Conservation (phyloP, 306 rosid genomes). For the Cicer judaicum region DNA sequence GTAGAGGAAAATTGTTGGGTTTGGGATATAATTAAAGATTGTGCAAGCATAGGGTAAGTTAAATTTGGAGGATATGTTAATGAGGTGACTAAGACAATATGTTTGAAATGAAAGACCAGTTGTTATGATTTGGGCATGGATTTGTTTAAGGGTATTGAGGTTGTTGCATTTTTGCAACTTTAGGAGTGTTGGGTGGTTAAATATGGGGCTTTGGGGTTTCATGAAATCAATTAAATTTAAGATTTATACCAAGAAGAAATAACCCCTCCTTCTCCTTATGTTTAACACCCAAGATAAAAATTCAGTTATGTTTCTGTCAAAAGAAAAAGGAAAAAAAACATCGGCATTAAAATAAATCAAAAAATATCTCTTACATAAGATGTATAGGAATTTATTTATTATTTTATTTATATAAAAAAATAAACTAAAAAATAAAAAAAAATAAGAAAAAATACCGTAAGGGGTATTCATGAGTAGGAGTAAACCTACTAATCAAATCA, state of each 20-base stretch:
- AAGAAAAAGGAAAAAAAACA: too few species aligned
- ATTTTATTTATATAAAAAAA: too few species aligned
- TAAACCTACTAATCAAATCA: too few species aligned
- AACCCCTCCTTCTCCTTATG: too few species aligned
- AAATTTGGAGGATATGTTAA: constrained; percentile 44
- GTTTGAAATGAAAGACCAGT: constrained; percentile 49
- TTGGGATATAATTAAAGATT: constrained; percentile 45
- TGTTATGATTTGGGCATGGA: constrained; percentile 51
- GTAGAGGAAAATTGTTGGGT: constrained; percentile 54
- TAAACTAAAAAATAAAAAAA: too few species aligned
- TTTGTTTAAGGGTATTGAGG: constrained; percentile 45
- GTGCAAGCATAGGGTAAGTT: constrained; percentile 42
- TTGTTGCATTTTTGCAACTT: constrained; percentile 41
- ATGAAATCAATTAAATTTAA: constrained; percentile 4
- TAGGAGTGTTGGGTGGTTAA: constrained; percentile 44
- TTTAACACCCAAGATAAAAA: too few species aligned
- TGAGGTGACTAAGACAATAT: constrained; percentile 52
- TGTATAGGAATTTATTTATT: too few species aligned
- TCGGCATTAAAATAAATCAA: too few species aligned
- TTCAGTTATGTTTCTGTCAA: too few species aligned
- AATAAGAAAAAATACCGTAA: too few species aligned
- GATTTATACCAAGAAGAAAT: not conserved
- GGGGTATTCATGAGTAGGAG: too few species aligned
- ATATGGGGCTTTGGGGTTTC: constrained; percentile 43
- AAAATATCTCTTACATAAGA: too few species aligned